phyloP scores from a whole-genome alignment of 331 rosid genomes.

The Acacia pycnantha region DNA sequence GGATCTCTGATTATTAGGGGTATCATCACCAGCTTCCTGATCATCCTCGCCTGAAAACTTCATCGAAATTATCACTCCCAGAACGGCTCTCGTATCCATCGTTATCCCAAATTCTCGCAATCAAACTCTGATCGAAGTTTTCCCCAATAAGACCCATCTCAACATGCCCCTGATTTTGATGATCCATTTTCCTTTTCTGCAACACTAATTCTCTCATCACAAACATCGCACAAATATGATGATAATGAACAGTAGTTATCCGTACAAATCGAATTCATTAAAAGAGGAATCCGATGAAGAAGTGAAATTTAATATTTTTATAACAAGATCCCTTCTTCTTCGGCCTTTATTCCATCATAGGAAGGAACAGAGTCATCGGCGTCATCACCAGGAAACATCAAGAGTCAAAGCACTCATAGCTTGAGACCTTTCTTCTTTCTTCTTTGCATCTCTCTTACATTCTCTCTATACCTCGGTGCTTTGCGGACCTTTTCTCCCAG shows the following conservation, averaged over 20 bases:
- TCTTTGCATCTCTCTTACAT: constrained; percentile 24
- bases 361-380: constrained; percentile 37
- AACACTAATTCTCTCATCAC: constrained; percentile 10
- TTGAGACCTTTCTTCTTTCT: constrained; percentile 38
- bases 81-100: constrained; percentile 92
- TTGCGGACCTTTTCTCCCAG: not conserved
- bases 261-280: constrained; percentile 12
- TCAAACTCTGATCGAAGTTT: constrained; percentile 55
- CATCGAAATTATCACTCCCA: constrained; percentile 85
- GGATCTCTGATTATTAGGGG: constrained; percentile 43
- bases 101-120: constrained; percentile 62
- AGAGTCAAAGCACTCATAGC: constrained; percentile 62
- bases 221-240: not conserved
- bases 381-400: constrained; percentile 43
- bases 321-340: constrained; percentile 30
- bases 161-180: constrained; percentile 32
- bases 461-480: not conserved
- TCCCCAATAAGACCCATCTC: constrained; percentile 72
- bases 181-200: constrained; percentile 77
- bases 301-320: not conserved
- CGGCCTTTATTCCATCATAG: constrained; percentile 15
- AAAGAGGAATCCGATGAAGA: not conserved
- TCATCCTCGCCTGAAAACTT: constrained; percentile 76
- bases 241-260: not conserved
- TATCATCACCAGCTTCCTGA: constrained; percentile 69